These are phyloP conservation scores for Aotearoamyces nothofagi DNA, from an alignment of 2,329 filamentous ascomycete genomes.

Conservation along the genomic window DNA sequence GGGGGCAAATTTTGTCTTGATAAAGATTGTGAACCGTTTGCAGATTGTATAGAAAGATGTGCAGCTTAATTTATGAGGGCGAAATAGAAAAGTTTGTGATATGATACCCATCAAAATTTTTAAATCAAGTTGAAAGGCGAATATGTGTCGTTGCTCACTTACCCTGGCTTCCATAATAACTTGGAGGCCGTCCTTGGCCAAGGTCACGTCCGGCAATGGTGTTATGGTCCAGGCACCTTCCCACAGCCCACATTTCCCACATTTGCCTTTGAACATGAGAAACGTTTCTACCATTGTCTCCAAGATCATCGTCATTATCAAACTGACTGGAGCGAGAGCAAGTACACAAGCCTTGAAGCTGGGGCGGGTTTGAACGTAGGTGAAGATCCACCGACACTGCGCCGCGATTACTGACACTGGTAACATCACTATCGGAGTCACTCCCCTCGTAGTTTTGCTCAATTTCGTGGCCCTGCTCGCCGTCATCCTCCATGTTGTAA, in stretches of 20 bases:
- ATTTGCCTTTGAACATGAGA: conserved; percentile 32
- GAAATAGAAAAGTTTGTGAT: too few relatives aligned
- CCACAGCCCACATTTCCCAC: conserved; percentile 39
- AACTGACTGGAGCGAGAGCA: conserved; percentile 21
- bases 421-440: conserved; percentile 21
- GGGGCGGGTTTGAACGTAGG: conserved; percentile 6
- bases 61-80: too few relatives aligned
- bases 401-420: conserved; percentile 2
- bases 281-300: conserved; percentile 30
- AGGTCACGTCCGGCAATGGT: too few relatives aligned
- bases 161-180: too few relatives aligned
- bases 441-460: conserved; percentile 18
- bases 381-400: conserved; percentile 3
- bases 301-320: conserved; percentile 19
- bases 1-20: too few relatives aligned
- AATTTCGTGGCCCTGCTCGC: conserved; percentile 9
- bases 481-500: conserved; percentile 6
- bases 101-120: too few relatives aligned
- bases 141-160: too few relatives aligned
- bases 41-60: too few relatives aligned
- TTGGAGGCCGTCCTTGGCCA: too few relatives aligned
- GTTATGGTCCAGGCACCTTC: conserved; percentile 22
- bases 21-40: too few relatives aligned
- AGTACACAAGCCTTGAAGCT: conserved; percentile 12
- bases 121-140: too few relatives aligned